A percentile compares a stretch with the other conserved stretches of the same genome.
Conservation (phyloP, 352 stramenopile species). For the Phytophthora podocarpi region DNA sequence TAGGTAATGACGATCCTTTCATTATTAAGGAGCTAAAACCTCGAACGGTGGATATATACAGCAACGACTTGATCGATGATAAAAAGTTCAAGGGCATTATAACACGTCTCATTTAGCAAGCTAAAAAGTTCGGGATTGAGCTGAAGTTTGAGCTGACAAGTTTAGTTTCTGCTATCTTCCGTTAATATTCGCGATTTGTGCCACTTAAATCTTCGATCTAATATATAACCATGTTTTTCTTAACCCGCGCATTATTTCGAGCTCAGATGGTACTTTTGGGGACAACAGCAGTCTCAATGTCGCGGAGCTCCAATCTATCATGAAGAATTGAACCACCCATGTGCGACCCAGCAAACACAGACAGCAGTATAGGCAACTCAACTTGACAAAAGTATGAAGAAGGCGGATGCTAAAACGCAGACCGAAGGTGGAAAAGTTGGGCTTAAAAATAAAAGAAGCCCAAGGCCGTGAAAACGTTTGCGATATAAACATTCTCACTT, state of each 20-base stretch:
- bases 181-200: too few relatives aligned
- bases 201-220: too few relatives aligned
- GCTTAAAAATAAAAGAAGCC: slow-evolving; percentile 11
- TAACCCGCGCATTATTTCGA: slow-evolving; percentile 10
- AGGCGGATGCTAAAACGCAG: neutral
- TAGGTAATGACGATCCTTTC: too few relatives aligned
- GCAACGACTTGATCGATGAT: too few relatives aligned
- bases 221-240: slow-evolving; percentile 22
- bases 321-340: slow-evolving; percentile 15
- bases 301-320: slow-evolving; percentile 8
- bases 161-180: too few relatives aligned
- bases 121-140: too few relatives aligned
- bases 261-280: slow-evolving; percentile 4
- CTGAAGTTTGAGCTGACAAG: too few relatives aligned
- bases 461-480: slow-evolving; percentile 6
- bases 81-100: too few relatives aligned
- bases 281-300: slow-evolving; percentile 9
- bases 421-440: neutral
- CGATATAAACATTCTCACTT: too few relatives aligned
- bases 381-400: slow-evolving; percentile 8
- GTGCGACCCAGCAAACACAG: slow-evolving; percentile 13
- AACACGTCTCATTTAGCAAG: too few relatives aligned
- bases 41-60: too few relatives aligned
- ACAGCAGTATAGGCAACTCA: slow-evolving; percentile 10
- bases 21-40: too few relatives aligned